A percentile compares a stretch with the other conserved stretches of the same genome.
Evolutionary conservation across 2,329 filamentous ascomycete genomes (phyloP).

Genomic region (Botrytis elliptica): DNA sequence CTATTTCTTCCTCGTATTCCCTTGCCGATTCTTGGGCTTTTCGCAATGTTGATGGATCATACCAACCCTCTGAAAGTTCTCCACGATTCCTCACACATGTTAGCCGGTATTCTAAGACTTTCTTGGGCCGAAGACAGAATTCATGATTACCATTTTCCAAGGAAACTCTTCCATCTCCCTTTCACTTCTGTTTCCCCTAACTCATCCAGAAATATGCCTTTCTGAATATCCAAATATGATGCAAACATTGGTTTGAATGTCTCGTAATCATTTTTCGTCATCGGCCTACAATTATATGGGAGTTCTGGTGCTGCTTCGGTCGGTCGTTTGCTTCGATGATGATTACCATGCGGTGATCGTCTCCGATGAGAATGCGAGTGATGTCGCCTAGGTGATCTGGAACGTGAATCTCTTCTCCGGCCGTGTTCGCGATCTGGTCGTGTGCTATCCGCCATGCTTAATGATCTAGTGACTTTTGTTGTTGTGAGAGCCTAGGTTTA

Average conservation of each 20-base stretch:
- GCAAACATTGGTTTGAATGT: conserved; percentile 71
- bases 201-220: conserved; percentile 65
- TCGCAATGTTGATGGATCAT: conserved; percentile 66
- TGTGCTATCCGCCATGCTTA: conserved; percentile 20
- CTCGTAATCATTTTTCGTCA: conserved; percentile 68
- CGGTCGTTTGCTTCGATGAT: conserved; percentile 37
- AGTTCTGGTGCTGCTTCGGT: conserved; percentile 43
- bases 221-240: conserved; percentile 85
- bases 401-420: conserved; percentile 22
- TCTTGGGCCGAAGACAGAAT: conserved; percentile 14
- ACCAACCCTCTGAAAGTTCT: conserved; percentile 89
- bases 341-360: conserved; percentile 29
- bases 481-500: background rate
- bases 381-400: conserved; percentile 22
- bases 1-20: conserved; percentile 16
- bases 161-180: conserved; percentile 91
- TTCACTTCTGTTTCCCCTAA: conserved; percentile 73
- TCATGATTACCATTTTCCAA: conserved; percentile 71
- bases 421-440: background rate
- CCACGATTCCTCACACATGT: conserved; percentile 70
- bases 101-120: conserved; percentile 39
- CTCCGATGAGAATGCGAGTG: conserved; percentile 25
- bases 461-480: background rate
- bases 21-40: conserved; percentile 34
- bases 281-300: conserved; percentile 63